phyloP scores from a whole-genome alignment of 2,329 filamentous ascomycete genomes.

The Fusarium metavorans region DNA sequence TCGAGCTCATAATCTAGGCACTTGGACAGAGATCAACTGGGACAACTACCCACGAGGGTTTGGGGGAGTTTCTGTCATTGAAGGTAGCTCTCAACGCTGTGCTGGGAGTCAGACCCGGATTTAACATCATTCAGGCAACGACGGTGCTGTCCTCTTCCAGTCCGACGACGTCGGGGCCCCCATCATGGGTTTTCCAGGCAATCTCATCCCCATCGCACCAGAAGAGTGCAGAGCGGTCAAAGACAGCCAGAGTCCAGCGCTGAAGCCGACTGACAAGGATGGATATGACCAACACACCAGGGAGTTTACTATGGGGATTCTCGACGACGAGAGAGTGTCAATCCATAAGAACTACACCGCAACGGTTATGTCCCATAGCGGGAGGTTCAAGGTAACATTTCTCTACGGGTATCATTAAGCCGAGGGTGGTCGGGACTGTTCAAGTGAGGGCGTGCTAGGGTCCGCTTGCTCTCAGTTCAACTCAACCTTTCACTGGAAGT shows the following conservation, averaged over 20 bases:
- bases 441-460: not conserved
- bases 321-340: conserved; percentile 20
- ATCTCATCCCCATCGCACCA: conserved; percentile 27
- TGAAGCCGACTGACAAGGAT: conserved; percentile 37
- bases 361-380: conserved; percentile 33
- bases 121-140: conserved; percentile 26
- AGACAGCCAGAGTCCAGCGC: conserved; percentile 13
- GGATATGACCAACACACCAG: conserved; percentile 28
- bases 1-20: conserved; percentile 30
- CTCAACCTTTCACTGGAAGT: not conserved
- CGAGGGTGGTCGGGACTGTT: not conserved
- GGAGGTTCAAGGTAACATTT: conserved; percentile 26
- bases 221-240: conserved; percentile 18
- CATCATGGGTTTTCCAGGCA: conserved; percentile 17
- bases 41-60: conserved; percentile 24
- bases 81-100: conserved; percentile 5
- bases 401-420: conserved; percentile 22
- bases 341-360: conserved; percentile 25
- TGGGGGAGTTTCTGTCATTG: conserved; percentile 36
- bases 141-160: conserved; percentile 25
- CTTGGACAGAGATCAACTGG: conserved; percentile 37
- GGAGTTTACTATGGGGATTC: conserved; percentile 11
- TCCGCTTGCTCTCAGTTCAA: too few relatives aligned
- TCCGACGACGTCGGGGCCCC: conserved; percentile 24
- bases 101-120: not conserved